Percentiles rank a stretch among this genome's conserved stretches.
Evolutionary conservation across 1,284 basidiomycete genomes (phyloP).

Genomic region (Macrocybe sp.): DNA sequence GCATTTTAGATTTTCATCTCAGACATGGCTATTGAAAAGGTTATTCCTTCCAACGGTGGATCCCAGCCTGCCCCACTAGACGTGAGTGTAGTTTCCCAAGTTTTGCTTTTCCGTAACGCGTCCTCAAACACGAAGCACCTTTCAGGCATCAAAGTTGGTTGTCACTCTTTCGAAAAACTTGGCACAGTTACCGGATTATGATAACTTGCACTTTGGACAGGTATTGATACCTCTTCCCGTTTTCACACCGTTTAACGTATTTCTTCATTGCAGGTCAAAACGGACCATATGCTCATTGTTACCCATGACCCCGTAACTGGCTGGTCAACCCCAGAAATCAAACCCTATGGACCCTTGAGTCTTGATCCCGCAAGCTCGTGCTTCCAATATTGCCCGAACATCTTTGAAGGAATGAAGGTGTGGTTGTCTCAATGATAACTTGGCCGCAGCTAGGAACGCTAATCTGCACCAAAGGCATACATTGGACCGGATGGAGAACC

Average conservation of each 20-base stretch:
- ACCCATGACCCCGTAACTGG: slow-evolving; percentile 61
- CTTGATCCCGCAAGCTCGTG: slow-evolving; percentile 75
- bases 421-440: slow-evolving; percentile 3
- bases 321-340: slow-evolving; percentile 80
- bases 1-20: no score
- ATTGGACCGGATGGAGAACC: slow-evolving; percentile 57
- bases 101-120: neutral
- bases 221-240: slow-evolving; percentile 16
- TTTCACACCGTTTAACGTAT: neutral
- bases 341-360: slow-evolving; percentile 66
- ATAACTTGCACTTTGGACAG: slow-evolving; percentile 34
- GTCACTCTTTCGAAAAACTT: slow-evolving; percentile 29
- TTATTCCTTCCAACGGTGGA: neutral
- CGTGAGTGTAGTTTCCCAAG: slow-evolving; percentile 3
- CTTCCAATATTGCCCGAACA: slow-evolving; percentile 71
- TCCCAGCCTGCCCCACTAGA: slow-evolving; percentile 9
- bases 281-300: slow-evolving; percentile 80
- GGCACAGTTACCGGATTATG: slow-evolving; percentile 31
- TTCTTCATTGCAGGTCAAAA: slow-evolving; percentile 32
- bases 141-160: slow-evolving; percentile 37
- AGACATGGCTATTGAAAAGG: slow-evolving; percentile 11
- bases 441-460: neutral
- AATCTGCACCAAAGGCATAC: slow-evolving; percentile 54
- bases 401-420: slow-evolving; percentile 90
- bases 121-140: neutral